A percentile compares a stretch with the other conserved stretches of the same genome.
Conservation (phyloP, 805 yeast genomes). For the Starmera amethionina region DNA sequence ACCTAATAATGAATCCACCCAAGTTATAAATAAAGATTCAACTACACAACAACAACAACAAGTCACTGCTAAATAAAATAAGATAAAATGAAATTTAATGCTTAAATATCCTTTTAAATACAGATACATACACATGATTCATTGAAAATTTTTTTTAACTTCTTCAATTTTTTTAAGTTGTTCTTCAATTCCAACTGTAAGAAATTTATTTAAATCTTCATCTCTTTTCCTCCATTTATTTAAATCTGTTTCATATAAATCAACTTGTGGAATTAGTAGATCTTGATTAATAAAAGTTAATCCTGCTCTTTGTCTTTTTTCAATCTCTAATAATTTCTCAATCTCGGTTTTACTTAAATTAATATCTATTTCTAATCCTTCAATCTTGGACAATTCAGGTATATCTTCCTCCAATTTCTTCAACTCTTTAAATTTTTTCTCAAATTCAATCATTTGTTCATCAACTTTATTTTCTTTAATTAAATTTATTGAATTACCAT, state of each 20-base stretch:
- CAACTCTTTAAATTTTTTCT: slow-evolving; percentile 1
- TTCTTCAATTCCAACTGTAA: slow-evolving; percentile 11
- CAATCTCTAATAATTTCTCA: slow-evolving; percentile 9
- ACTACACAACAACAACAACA: background rate
- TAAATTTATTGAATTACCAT: slow-evolving; percentile 5
- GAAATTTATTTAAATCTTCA: slow-evolving; percentile 13
- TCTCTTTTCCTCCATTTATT: slow-evolving; percentile 14
- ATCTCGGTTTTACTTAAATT: slow-evolving; percentile 9
- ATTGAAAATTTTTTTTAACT: slow-evolving; percentile 2
- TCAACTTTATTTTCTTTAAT: slow-evolving; percentile 8
- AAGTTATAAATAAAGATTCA: no score
- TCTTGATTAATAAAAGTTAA: slow-evolving; percentile 10
- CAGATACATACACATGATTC: background rate
- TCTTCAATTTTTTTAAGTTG: slow-evolving; percentile 10
- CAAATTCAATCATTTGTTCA: slow-evolving; percentile 8
- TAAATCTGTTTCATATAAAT: slow-evolving; percentile 5
- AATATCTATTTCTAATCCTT: background rate
- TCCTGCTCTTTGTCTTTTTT: slow-evolving; percentile 11
- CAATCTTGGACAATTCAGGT: slow-evolving; percentile 7
- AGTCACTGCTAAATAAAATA: no score
- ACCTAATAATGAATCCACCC: background rate
- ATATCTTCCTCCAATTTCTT: slow-evolving; percentile 7
- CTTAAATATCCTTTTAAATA: background rate
- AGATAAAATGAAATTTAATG: background rate
- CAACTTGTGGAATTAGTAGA: slow-evolving; percentile 10